A percentile compares a stretch with the other conserved stretches of the same genome.
Evolutionary conservation across 257 asterid species (phyloP).

Genomic region (Forsythia viridissima): DNA sequence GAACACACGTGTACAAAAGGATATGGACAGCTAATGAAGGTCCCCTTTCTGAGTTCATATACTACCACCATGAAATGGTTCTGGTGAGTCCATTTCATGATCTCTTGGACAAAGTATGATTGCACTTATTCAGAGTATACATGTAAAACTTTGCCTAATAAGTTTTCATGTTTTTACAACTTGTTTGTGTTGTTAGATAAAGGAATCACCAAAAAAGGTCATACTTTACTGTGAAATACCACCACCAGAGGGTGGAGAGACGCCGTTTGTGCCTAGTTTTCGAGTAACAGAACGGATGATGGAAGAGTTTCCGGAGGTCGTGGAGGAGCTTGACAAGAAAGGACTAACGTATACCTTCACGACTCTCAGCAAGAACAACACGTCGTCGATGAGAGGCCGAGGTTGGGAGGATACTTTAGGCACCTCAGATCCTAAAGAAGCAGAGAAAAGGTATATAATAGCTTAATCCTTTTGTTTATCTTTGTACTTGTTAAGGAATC

Average conservation of each 20-base stretch:
- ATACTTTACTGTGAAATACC: conserved; percentile 75
- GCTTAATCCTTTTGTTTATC: too few relatives aligned
- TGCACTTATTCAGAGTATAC: background rate
- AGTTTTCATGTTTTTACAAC: background rate
- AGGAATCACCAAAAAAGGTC: conserved; percentile 71
- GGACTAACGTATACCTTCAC: conserved; percentile 71
- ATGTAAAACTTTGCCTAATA: background rate
- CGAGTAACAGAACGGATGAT: conserved; percentile 63
- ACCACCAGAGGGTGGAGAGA: conserved; percentile 85
- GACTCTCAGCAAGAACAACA: conserved; percentile 59
- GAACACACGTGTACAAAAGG: conserved; percentile 75
- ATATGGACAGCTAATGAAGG: conserved; percentile 91
- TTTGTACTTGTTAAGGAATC: too few relatives aligned
- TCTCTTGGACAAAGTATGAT: background rate
- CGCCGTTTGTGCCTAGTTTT: conserved; percentile 84
- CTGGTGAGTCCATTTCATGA: conserved; percentile 33
- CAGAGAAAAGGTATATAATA: conserved; percentile 57
- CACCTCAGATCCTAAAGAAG: conserved; percentile 68
- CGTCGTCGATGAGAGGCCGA: conserved; percentile 77
- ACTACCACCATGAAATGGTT: conserved; percentile 90
- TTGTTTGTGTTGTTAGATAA: conserved; percentile 39
- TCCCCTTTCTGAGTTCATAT: conserved; percentile 75
- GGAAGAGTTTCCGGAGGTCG: conserved; percentile 74
- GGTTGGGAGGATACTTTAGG: conserved; percentile 90
- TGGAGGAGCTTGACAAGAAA: conserved; percentile 69